Conservation (phyloP, 108 stramenopile genomes). For the Cylindrotheca fusiformis region DNA sequence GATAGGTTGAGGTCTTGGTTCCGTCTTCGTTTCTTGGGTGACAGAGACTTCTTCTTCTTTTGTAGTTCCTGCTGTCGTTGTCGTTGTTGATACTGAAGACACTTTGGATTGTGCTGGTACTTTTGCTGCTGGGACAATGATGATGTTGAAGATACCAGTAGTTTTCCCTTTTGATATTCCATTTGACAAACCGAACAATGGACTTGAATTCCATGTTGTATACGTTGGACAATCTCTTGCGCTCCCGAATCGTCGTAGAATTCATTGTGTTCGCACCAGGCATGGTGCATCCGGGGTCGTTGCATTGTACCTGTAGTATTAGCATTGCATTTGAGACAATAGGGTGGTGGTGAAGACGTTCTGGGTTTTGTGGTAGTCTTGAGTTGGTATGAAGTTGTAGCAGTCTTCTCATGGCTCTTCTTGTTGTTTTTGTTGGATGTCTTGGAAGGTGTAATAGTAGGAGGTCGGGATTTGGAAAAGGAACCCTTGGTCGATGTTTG, state of each 20-base stretch:
- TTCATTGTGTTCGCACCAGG: conserved; percentile 35
- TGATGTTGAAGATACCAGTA: conserved; percentile 2
- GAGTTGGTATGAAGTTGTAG: no score
- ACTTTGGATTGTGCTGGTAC: conserved; percentile 5
- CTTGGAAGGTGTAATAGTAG: no score
- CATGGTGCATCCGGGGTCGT: conserved; percentile 34
- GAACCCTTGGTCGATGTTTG: no score
- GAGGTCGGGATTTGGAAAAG: no score
- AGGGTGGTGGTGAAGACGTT: no score
- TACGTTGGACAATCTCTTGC: conserved; percentile 25
- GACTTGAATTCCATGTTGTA: conserved; percentile 22
- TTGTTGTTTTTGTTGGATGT: no score
- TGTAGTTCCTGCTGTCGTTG: neutral
- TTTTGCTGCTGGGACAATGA: neutral
- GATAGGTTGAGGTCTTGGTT: neutral
- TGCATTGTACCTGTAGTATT: neutral
- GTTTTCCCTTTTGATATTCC: conserved; percentile 29
- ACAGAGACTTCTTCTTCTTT: neutral
- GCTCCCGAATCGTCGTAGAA: conserved; percentile 29
- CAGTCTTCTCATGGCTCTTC: no score
- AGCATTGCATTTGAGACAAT: conserved; percentile 31
- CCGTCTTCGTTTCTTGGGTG: neutral
- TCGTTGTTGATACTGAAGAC: conserved; percentile 13
- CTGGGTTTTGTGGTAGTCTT: no score
- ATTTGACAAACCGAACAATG: conserved; percentile 29